These are phyloP conservation scores for Rheum nobile DNA, from an alignment of 148 eudicot genomes.

Conservation along the genomic window DNA sequence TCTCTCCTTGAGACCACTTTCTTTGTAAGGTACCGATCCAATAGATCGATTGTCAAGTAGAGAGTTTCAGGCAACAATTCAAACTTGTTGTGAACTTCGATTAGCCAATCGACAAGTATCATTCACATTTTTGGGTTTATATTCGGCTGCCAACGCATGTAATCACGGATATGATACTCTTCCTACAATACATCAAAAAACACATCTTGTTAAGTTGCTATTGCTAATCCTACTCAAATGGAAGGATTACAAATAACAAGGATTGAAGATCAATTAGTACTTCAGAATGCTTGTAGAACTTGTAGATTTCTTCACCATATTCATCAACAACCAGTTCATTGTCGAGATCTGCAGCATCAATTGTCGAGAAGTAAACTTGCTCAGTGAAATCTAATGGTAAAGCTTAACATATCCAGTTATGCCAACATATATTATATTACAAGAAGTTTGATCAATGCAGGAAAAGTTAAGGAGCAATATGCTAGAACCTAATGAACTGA, in stretches of 20 bases:
- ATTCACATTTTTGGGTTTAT: slow-evolving; percentile 67
- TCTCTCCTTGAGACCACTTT: slow-evolving; percentile 50
- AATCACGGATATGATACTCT: slow-evolving; percentile 44
- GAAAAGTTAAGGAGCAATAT: too few species aligned
- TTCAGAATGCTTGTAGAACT: slow-evolving; percentile 58
- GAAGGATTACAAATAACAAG: too few species aligned
- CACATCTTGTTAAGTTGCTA: background rate
- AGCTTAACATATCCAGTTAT: too few species aligned
- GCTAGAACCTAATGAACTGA: too few species aligned
- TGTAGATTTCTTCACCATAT: slow-evolving; percentile 79
- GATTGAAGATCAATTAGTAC: slow-evolving; percentile 10
- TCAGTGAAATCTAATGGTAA: too few species aligned
- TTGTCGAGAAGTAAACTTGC: too few species aligned
- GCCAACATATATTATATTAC: too few species aligned
- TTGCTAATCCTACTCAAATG: background rate
- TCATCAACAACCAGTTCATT: slow-evolving; percentile 74
- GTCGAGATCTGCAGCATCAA: slow-evolving; percentile 54
- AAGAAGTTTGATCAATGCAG: too few species aligned
- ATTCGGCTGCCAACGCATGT: slow-evolving; percentile 52
- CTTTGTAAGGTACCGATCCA: slow-evolving; percentile 65
- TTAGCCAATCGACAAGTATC: slow-evolving; percentile 75
- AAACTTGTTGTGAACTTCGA: slow-evolving; percentile 70
- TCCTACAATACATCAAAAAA: slow-evolving; percentile 15
- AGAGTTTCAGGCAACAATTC: slow-evolving; percentile 72
- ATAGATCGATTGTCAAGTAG: slow-evolving; percentile 54